These are phyloP conservation scores for Lodderomyces beijingensis DNA, from an alignment of 1,139 yeast species.

Conservation along the genomic window DNA sequence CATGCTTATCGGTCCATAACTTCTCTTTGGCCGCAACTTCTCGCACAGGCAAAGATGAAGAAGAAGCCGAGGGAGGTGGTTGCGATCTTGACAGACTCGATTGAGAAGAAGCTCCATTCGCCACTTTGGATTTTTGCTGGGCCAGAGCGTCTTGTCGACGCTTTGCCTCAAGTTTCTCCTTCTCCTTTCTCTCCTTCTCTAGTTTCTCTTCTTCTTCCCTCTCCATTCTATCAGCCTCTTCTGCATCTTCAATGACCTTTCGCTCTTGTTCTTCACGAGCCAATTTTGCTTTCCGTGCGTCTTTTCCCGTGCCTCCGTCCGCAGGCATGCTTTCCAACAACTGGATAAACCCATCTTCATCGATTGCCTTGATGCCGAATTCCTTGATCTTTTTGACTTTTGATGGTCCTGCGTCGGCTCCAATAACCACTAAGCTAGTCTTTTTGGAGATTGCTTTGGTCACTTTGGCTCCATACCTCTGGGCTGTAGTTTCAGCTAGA, in stretches of 20 bases:
- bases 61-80: too few species aligned
- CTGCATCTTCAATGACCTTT: constrained; percentile 45
- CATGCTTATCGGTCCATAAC: constrained; percentile 91
- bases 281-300: constrained; percentile 66
- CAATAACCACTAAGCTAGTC: constrained; percentile 86
- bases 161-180: background rate
- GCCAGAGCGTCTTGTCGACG: background rate
- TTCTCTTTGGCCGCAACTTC: constrained; percentile 47
- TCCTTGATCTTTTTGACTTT: constrained; percentile 78
- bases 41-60: constrained; percentile 11
- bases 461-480: constrained; percentile 89
- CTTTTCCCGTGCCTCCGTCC: constrained; percentile 82
- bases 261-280: constrained; percentile 68
- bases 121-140: too few species aligned
- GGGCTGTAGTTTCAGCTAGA: constrained; percentile 71
- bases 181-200: background rate
- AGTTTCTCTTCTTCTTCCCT: constrained; percentile 18
- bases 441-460: constrained; percentile 82
- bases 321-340: constrained; percentile 79
- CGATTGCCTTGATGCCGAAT: constrained; percentile 71
- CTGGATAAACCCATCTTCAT: constrained; percentile 80
- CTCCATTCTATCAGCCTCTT: constrained; percentile 21
- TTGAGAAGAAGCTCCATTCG: constrained; percentile 22
- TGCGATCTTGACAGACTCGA: constrained; percentile 1
- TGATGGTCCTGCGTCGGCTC: constrained; percentile 97